Conservation (phyloP, 352 stramenopile species). For the Globisporangium parvum region DNA sequence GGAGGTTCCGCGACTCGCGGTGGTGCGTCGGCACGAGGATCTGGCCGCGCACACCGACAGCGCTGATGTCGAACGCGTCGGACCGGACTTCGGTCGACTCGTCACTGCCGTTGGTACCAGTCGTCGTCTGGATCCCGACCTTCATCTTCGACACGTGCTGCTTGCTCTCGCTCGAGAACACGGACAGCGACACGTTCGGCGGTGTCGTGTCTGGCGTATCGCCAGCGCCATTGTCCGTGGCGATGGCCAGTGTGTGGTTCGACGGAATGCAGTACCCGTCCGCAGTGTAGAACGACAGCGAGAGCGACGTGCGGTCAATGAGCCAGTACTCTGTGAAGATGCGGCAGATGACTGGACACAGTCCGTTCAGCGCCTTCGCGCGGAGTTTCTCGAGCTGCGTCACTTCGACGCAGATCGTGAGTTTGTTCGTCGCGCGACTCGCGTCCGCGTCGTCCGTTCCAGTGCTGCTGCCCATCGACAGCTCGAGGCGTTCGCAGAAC, state of each 20-base stretch:
- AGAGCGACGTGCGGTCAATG: conserved; percentile 72
- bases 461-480: conserved; percentile 39
- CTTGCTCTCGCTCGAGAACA: conserved; percentile 66
- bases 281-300: conserved; percentile 60
- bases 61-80: conserved; percentile 72
- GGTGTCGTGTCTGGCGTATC: background rate
- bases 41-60: conserved; percentile 66
- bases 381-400: conserved; percentile 44
- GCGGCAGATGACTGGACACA: conserved; percentile 56
- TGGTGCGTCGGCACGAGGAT: conserved; percentile 53
- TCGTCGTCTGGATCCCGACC: conserved; percentile 46
- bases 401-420: conserved; percentile 58
- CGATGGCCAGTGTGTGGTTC: conserved; percentile 29
- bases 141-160: conserved; percentile 69
- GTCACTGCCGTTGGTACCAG: conserved; percentile 16
- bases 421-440: conserved; percentile 32
- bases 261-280: conserved; percentile 54
- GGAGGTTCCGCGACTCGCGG: conserved; percentile 32
- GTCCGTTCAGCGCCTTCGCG: conserved; percentile 29
- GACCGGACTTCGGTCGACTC: conserved; percentile 48
- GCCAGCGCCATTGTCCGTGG: background rate
- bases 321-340: conserved; percentile 84
- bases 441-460: conserved; percentile 17
- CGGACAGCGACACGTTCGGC: conserved; percentile 44
- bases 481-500: conserved; percentile 61